phyloP scores from a whole-genome alignment of 257 asterid genomes.

The Petunia secreta region DNA sequence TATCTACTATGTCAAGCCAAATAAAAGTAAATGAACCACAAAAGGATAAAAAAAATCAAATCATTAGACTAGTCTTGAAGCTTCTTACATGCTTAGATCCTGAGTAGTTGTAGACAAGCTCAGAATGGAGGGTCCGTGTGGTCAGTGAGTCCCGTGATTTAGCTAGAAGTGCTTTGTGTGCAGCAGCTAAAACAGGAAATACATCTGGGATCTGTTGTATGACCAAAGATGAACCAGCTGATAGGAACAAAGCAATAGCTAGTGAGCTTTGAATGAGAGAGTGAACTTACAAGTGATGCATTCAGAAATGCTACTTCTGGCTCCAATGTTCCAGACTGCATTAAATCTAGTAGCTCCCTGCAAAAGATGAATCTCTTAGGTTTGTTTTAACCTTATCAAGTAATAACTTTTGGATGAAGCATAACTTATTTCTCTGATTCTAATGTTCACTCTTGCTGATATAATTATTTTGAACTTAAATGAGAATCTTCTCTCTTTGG shows the following conservation, averaged over 20 bases:
- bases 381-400: background rate
- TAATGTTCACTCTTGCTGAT: background rate
- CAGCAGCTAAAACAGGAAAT: slow-evolving; percentile 92
- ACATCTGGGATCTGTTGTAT: slow-evolving; percentile 72
- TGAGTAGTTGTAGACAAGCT: slow-evolving; percentile 91
- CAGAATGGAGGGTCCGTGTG: slow-evolving; percentile 90
- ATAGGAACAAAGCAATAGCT: background rate
- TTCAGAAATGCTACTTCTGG: slow-evolving; percentile 88
- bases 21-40: slow-evolving; percentile 15
- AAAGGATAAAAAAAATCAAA: slow-evolving; percentile 18
- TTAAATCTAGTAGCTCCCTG: slow-evolving; percentile 76
- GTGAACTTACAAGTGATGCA: slow-evolving; percentile 75
- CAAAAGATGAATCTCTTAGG: slow-evolving; percentile 23
- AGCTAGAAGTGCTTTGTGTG: slow-evolving; percentile 68
- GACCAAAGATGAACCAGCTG: background rate
- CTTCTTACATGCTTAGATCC: slow-evolving; percentile 83
- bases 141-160: slow-evolving; percentile 73
- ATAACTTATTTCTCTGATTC: background rate
- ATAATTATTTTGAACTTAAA: background rate
- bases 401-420: background rate
- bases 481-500: background rate
- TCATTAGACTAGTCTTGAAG: slow-evolving; percentile 5
- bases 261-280: slow-evolving; percentile 6
- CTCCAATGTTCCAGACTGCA: slow-evolving; percentile 82
- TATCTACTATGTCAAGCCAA: slow-evolving; percentile 45